phyloP scores from a whole-genome alignment of 768 basidiomycete genomes.

The Boletus patriciae region DNA sequence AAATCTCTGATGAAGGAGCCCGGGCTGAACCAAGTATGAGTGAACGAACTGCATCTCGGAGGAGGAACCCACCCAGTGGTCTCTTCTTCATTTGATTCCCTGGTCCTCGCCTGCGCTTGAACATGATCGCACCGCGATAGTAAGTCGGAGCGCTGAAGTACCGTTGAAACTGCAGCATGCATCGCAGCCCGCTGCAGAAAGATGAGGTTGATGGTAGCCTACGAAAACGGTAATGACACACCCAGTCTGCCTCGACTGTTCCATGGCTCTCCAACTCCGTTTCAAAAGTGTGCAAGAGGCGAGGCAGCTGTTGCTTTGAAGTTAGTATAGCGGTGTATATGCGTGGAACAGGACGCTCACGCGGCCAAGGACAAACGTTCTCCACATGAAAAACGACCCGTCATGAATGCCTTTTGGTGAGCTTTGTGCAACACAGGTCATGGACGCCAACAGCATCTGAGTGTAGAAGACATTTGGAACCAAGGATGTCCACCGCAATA shows the following conservation, averaged over 20 bases:
- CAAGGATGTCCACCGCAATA: conserved; percentile 64
- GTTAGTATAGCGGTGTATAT: neutral
- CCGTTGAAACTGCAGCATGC: conserved; percentile 49
- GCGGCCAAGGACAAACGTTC: conserved; percentile 67
- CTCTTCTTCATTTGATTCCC: conserved; percentile 26
- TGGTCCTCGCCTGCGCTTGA: conserved; percentile 34
- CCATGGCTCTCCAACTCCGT: conserved; percentile 50
- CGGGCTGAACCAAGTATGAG: conserved; percentile 23
- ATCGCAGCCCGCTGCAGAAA: conserved; percentile 39
- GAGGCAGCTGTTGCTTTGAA: conserved; percentile 52
- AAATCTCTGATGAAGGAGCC: conserved; percentile 30
- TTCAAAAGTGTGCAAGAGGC: conserved; percentile 55
- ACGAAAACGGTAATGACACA: conserved; percentile 30
- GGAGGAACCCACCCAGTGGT: conserved; percentile 12
- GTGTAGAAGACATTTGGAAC: conserved; percentile 63
- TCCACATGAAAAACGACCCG: conserved; percentile 53
- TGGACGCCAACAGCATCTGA: conserved; percentile 62
- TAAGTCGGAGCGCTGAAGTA: conserved; percentile 54
- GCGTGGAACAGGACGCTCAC: conserved; percentile 41
- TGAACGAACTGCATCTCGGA: neutral
- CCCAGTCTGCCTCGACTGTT: conserved; percentile 57
- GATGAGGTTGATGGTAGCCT: conserved; percentile 8
- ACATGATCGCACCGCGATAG: conserved; percentile 54
- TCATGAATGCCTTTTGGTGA: conserved; percentile 32
- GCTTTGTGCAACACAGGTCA: conserved; percentile 61